These are phyloP conservation scores for Eremochloa ophiuroides DNA, from an alignment of 176 grass and related monocot genomes.

Conservation along the genomic window DNA sequence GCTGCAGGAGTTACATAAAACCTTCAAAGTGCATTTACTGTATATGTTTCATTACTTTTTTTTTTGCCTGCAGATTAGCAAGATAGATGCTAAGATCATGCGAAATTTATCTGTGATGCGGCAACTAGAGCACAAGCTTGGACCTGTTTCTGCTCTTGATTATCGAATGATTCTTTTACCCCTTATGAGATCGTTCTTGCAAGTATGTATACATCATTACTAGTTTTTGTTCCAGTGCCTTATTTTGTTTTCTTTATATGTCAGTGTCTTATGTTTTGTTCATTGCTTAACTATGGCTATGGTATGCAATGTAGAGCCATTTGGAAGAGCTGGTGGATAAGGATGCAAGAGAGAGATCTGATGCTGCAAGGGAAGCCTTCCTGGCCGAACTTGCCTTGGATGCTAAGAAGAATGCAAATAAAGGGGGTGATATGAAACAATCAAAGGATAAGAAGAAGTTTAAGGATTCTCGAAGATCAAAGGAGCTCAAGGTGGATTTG, in stretches of 20 bases:
- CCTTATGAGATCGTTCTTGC: slow-evolving; percentile 64
- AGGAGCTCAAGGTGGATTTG: slow-evolving; percentile 64
- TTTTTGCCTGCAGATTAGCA: slow-evolving; percentile 63
- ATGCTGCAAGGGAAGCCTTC: slow-evolving; percentile 94
- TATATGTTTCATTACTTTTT: slow-evolving; percentile 5
- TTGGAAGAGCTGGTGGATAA: slow-evolving; percentile 85
- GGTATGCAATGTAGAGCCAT: slow-evolving; percentile 43
- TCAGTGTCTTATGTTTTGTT: not conserved
- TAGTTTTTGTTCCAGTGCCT: not conserved
- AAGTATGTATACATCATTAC: slow-evolving; percentile 44
- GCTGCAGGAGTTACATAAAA: not conserved
- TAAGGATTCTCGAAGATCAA: slow-evolving; percentile 68
- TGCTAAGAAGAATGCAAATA: slow-evolving; percentile 70
- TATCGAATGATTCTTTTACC: slow-evolving; percentile 70
- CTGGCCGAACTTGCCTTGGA: slow-evolving; percentile 90
- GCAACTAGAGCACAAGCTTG: slow-evolving; percentile 68
- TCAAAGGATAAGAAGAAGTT: slow-evolving; percentile 84
- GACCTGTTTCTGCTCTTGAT: slow-evolving; percentile 60
- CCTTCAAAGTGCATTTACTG: slow-evolving; percentile 7
- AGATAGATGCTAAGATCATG: slow-evolving; percentile 83
- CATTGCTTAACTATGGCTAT: slow-evolving; percentile 37
- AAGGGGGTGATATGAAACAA: slow-evolving; percentile 58
- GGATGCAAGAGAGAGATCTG: slow-evolving; percentile 91
- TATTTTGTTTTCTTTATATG: not conserved
- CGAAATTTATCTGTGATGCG: slow-evolving; percentile 47